Percentiles rank a stretch among this genome's conserved stretches.
phyloP scores from a whole-genome alignment of 148 eudicot species.

The Rhododendron vialii region DNA sequence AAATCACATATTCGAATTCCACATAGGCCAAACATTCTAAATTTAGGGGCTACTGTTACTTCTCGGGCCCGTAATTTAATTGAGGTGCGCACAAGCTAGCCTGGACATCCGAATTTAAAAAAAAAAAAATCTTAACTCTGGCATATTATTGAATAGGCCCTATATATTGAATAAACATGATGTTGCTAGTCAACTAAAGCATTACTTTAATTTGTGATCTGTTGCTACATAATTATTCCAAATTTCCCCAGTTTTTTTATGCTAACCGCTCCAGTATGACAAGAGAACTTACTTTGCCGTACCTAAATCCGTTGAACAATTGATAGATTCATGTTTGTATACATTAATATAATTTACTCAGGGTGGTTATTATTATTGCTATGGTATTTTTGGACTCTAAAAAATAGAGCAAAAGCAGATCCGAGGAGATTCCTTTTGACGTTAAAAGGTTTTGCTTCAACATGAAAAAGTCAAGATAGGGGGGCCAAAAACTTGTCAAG shows the following conservation, averaged over 20 bases:
- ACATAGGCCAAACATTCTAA: too few species aligned
- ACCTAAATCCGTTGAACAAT: background rate
- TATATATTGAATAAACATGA: background rate
- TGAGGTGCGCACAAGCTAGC: too few species aligned
- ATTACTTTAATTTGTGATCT: background rate
- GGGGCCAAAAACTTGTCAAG: background rate
- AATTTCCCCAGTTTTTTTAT: background rate
- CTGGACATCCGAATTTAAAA: too few species aligned
- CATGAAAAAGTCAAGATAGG: background rate
- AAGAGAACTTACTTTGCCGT: background rate
- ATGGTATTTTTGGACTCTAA: background rate
- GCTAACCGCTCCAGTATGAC: background rate
- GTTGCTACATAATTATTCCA: background rate
- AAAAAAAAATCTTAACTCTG: background rate
- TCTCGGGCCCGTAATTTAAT: too few species aligned
- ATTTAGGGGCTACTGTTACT: too few species aligned
- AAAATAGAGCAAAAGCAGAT: background rate
- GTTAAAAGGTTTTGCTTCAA: background rate
- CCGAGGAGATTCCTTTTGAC: constrained; percentile 7
- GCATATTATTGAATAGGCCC: background rate
- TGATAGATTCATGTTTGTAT: background rate
- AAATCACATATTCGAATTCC: too few species aligned
- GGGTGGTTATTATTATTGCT: background rate
- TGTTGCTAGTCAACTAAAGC: background rate
- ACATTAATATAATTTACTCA: background rate